Base-by-base conservation (phyloP, 257 asterid species). In the Solanum lycopersicoides region DNA sequence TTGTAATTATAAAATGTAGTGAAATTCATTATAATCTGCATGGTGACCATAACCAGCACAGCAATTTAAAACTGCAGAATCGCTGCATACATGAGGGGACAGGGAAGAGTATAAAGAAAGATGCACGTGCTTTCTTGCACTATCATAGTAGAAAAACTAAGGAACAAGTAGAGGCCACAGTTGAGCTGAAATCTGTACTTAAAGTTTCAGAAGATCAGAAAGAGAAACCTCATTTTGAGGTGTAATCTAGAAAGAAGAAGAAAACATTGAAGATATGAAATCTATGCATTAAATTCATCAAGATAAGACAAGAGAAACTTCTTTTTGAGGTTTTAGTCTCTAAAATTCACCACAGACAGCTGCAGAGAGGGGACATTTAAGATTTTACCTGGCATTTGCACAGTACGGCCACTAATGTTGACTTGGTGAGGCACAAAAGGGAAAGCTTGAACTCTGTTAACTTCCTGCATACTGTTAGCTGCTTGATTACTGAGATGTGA, bases 301-400 rank as follows among this genome's bases (percentile, higher is more conserved):
- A 12, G 59, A 75, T 23, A n/a, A 75, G 50, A 75, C 41, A 41
- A 23, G 56, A 39, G 56, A 6, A 75, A 75, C 23, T 23, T 23
- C 18, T 74, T 39, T 75, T 25, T 39, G 59, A 30, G 65, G 65
- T 56, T 41, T n/a, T 75, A 75, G 12, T 75, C 59, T 12, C 20
- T 41, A 75, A 41, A 41, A 41, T 41, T 75, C 56, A 75, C 2
- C 56, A 41, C 21, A 39, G 12, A 75, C 35, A 44, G 30, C 77
- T 34, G 47, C 82, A 23, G 39, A 60, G 14, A 82, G 18, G 14
- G 32, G 44, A 44, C 47, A 30, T 44, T 53, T 20, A 35, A 30
- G 34, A 28, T 16, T 47, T 86, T 92, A 95, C 98, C 98, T 89
- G 94, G 93, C 87, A 93, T 83, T n/a, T 93, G 94, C 88, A 91